Evolutionary conservation across 2,329 filamentous ascomycete species (phyloP).

Genomic region (Helicocarpus griseus): DNA sequence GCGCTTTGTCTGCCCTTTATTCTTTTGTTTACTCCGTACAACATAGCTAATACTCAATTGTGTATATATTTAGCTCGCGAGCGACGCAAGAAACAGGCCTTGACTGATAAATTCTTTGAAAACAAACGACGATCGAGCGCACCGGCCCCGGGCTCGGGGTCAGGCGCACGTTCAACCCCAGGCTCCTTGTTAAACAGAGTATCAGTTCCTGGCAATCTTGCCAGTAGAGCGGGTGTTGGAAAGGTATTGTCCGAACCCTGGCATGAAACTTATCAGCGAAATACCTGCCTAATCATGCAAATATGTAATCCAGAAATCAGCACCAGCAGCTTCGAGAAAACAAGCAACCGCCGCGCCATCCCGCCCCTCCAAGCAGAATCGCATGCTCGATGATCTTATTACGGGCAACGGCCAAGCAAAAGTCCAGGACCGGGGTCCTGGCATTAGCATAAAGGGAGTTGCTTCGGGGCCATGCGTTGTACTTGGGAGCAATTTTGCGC

Average conservation of each 20-base stretch:
- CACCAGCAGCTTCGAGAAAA: conserved; percentile 31
- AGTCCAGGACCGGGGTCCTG: conserved; percentile 21
- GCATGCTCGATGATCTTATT: conserved; percentile 16
- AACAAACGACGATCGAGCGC: conserved; percentile 41
- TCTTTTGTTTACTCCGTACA: neutral
- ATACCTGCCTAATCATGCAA: neutral
- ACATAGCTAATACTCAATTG: too few relatives aligned
- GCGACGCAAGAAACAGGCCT: conserved; percentile 45
- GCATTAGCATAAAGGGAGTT: conserved; percentile 48
- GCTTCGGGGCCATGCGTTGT: conserved; percentile 47
- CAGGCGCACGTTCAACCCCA: conserved; percentile 29
- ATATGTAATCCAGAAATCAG: conserved; percentile 24
- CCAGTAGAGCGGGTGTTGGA: conserved; percentile 49
- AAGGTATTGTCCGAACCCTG: conserved; percentile 35
- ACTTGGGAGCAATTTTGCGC: conserved; percentile 54
- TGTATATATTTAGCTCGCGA: conserved; percentile 39
- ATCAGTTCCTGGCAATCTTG: conserved; percentile 40
- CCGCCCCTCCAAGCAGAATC: conserved; percentile 26
- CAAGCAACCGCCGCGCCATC: conserved; percentile 25
- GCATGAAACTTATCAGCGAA: neutral
- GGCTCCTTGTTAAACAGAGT: conserved; percentile 26
- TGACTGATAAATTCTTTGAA: conserved; percentile 52
- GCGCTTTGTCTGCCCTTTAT: conserved; percentile 1
- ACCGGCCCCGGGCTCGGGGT: conserved; percentile 31
- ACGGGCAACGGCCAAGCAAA: conserved; percentile 22